Evolutionary conservation across 2,329 filamentous ascomycete species (phyloP).

Genomic region (Sarocladium oryzae): DNA sequence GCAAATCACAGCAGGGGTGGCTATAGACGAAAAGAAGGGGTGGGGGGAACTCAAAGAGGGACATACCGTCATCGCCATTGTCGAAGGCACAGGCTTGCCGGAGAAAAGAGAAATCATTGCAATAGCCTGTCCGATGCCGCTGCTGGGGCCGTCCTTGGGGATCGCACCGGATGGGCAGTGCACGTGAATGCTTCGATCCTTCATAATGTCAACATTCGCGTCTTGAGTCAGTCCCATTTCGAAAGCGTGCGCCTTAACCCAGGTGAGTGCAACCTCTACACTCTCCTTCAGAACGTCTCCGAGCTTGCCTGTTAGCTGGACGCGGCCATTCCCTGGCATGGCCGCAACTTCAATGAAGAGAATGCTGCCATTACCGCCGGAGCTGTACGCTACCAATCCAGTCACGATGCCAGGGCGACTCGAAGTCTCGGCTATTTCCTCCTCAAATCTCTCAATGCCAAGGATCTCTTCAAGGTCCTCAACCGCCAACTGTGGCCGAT

Average conservation of each 20-base stretch:
- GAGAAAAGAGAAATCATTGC: slow-evolving; percentile 87
- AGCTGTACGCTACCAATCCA: slow-evolving; percentile 89
- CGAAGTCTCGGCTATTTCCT: slow-evolving; percentile 86
- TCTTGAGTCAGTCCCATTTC: slow-evolving; percentile 79
- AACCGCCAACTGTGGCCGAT: slow-evolving; percentile 66
- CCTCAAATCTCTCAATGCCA: slow-evolving; percentile 88
- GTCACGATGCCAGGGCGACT: slow-evolving; percentile 87
- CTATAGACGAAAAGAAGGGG: slow-evolving; percentile 5
- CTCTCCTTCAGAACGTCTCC: slow-evolving; percentile 96
- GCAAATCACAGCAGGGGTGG: slow-evolving; percentile 15
- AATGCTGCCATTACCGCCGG: slow-evolving; percentile 89
- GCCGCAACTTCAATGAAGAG: slow-evolving; percentile 97
- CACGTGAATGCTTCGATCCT: slow-evolving; percentile 86
- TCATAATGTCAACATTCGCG: slow-evolving; percentile 88
- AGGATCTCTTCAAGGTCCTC: slow-evolving; percentile 85
- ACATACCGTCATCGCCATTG: slow-evolving; percentile 86
- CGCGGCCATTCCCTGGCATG: slow-evolving; percentile 87
- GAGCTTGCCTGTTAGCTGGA: slow-evolving; percentile 93
- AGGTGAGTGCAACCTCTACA: slow-evolving; percentile 90
- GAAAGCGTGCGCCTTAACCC: slow-evolving; percentile 95
- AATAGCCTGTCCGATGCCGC: slow-evolving; percentile 89
- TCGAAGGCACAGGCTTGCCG: slow-evolving; percentile 78
- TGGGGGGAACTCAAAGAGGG: slow-evolving; percentile 3
- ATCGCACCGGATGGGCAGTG: slow-evolving; percentile 94
- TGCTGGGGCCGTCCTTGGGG: slow-evolving; percentile 83